Evolutionary conservation across 352 stramenopile genomes (phyloP).

Genomic region (Globisporangium heterothallicum): DNA sequence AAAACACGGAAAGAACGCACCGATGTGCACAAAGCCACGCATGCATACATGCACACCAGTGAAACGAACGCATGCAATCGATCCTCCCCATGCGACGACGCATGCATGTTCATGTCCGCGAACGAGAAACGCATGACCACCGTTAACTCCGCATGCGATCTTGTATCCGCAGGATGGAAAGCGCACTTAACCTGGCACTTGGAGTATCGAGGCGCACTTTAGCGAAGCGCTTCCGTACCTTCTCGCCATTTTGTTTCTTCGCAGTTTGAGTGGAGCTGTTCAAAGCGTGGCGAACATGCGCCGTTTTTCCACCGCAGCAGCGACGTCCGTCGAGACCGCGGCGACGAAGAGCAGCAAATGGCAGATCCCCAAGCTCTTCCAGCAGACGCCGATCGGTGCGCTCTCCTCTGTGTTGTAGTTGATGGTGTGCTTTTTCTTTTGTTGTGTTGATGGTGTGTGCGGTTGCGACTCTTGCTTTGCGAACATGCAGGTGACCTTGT

Average conservation of each 20-base stretch:
- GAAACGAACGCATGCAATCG: too few species aligned
- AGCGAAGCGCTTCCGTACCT: not conserved
- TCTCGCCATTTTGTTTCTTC: not conserved
- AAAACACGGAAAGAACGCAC: too few species aligned
- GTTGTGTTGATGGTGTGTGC: not conserved
- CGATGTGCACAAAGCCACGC: too few species aligned
- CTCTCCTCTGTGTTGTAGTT: not conserved
- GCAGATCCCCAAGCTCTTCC: conserved; percentile 28
- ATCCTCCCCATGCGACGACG: too few species aligned
- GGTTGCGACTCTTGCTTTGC: not conserved
- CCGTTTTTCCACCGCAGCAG: conserved; percentile 22
- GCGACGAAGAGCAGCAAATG: conserved; percentile 6
- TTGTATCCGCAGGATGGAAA: not conserved
- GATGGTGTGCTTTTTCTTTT: not conserved
- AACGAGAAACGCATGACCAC: too few species aligned
- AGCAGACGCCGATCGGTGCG: conserved; percentile 31
- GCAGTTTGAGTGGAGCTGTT: conserved; percentile 7
- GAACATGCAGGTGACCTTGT: conserved; percentile 29
- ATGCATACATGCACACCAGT: too few species aligned
- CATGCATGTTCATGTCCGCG: too few species aligned
- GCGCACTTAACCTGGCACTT: not conserved
- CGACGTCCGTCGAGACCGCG: conserved; percentile 13
- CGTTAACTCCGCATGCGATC: too few species aligned
- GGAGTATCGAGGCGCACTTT: not conserved
- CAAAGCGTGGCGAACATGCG: conserved; percentile 22